Conservation (phyloP, 352 stramenopile genomes). For the Phytophthora sansomeana region DNA sequence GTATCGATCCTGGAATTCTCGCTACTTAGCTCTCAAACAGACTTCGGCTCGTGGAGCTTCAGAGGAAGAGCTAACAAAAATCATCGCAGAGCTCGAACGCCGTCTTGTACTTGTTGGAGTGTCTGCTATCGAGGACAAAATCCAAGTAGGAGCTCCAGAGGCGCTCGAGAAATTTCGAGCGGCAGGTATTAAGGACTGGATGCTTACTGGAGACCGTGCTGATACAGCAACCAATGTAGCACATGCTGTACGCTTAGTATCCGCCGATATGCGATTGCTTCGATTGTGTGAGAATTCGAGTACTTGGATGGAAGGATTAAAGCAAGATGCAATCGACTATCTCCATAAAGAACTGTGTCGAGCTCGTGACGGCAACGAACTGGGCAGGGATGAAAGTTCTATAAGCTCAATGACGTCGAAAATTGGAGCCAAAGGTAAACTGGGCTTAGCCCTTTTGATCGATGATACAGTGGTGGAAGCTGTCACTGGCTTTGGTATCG, state of each 20-base stretch:
- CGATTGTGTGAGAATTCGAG: slow-evolving; percentile 42
- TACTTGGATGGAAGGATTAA: slow-evolving; percentile 33
- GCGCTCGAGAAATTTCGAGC: slow-evolving; percentile 65
- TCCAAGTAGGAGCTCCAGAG: slow-evolving; percentile 66
- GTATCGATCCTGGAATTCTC: slow-evolving; percentile 57
- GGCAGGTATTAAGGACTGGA: slow-evolving; percentile 80
- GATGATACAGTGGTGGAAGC: slow-evolving; percentile 60
- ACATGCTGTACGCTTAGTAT: slow-evolving; percentile 59
- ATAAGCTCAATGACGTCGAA: slow-evolving; percentile 9
- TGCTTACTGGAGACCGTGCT: slow-evolving; percentile 71
- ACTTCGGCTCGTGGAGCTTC: slow-evolving; percentile 12
- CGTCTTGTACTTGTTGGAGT: slow-evolving; percentile 62
- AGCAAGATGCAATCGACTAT: slow-evolving; percentile 34
- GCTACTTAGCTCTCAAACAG: slow-evolving; percentile 43
- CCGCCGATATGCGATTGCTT: slow-evolving; percentile 59
- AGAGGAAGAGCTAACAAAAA: slow-evolving; percentile 41
- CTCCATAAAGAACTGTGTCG: slow-evolving; percentile 37
- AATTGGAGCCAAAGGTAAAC: neutral
- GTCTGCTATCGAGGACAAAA: slow-evolving; percentile 74
- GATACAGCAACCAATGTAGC: slow-evolving; percentile 78
- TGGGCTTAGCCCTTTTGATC: slow-evolving; percentile 52
- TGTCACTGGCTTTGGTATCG: slow-evolving; percentile 42
- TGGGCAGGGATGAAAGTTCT: neutral
- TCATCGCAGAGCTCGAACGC: slow-evolving; percentile 59
- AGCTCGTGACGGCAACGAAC: slow-evolving; percentile 5